Evolutionary conservation across 768 basidiomycete species (phyloP).

Genomic region (Cystofilobasidium ferigula): DNA sequence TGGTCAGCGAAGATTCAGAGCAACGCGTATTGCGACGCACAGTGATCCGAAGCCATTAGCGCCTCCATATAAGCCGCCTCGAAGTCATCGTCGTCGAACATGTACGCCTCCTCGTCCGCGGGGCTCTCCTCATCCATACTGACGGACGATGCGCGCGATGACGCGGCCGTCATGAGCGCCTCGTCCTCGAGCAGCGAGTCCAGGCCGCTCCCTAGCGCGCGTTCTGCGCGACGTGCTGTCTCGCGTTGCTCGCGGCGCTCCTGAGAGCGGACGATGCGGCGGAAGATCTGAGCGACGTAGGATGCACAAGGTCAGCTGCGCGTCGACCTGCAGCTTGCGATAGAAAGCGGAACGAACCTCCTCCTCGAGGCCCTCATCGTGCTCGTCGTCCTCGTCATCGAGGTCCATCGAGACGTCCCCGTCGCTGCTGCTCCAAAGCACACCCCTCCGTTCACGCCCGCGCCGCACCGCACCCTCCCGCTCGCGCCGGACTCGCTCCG

Average conservation of each 20-base stretch:
- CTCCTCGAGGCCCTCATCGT: conserved; percentile 9
- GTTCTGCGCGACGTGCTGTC: background rate
- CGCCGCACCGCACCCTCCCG: background rate
- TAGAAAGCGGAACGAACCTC: background rate
- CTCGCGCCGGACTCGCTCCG: conserved; percentile 6
- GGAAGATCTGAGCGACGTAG: background rate
- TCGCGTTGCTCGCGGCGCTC: background rate
- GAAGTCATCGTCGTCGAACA: background rate
- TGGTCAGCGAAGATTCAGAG: background rate
- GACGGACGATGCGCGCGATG: background rate
- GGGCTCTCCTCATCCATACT: background rate
- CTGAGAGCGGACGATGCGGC: background rate
- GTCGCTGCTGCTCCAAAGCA: background rate
- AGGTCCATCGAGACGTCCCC: conserved; percentile 3
- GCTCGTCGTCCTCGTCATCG: background rate
- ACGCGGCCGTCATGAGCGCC: background rate
- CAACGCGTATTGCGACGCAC: background rate
- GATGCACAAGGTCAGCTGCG: background rate
- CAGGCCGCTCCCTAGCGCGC: background rate
- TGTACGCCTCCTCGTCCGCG: background rate
- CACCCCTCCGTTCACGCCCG: background rate
- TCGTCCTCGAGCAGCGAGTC: background rate
- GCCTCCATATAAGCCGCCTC: background rate
- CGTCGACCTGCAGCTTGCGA: background rate
- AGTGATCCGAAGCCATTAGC: background rate